Evolutionary conservation across 2,329 filamentous ascomycete genomes (phyloP).

Genomic region (Exophiala viscosa): DNA sequence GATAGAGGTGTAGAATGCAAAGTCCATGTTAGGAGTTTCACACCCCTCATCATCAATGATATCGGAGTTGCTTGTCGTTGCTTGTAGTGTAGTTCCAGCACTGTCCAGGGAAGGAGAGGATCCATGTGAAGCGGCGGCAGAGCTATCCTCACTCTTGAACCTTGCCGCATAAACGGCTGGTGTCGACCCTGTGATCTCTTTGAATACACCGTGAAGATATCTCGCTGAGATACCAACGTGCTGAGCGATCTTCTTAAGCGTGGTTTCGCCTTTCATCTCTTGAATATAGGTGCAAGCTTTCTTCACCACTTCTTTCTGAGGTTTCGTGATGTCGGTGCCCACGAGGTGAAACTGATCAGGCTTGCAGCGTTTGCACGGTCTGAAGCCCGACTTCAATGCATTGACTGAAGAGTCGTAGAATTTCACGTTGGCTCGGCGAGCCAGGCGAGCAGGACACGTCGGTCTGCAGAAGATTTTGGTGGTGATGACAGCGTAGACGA

Average conservation of each 20-base stretch:
- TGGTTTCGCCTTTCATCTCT: neutral
- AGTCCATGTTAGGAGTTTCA: too few relatives aligned
- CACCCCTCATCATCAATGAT: too few relatives aligned
- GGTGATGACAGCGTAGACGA: constrained; percentile 56
- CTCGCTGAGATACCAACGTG: neutral
- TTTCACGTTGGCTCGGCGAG: constrained; percentile 53
- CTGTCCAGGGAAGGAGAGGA: too few relatives aligned
- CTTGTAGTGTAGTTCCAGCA: too few relatives aligned
- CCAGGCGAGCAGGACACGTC: constrained; percentile 56
- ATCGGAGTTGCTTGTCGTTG: too few relatives aligned
- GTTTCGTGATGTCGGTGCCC: neutral
- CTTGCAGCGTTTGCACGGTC: constrained; percentile 56
- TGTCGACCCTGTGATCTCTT: neutral
- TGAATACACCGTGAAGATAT: constrained; percentile 1
- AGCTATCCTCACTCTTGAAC: neutral
- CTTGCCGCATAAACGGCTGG: neutral
- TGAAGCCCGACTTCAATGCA: constrained; percentile 50
- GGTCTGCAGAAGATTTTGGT: constrained; percentile 57
- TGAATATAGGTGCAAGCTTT: neutral
- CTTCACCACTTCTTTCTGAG: neutral
- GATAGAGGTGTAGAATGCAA: too few relatives aligned
- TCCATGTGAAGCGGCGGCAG: neutral
- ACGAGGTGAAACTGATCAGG: constrained; percentile 35
- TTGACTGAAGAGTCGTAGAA: constrained; percentile 49
- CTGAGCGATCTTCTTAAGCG: neutral